Conservation (phyloP, 1,284 basidiomycete genomes). For the Meripilus lineatus region DNA sequence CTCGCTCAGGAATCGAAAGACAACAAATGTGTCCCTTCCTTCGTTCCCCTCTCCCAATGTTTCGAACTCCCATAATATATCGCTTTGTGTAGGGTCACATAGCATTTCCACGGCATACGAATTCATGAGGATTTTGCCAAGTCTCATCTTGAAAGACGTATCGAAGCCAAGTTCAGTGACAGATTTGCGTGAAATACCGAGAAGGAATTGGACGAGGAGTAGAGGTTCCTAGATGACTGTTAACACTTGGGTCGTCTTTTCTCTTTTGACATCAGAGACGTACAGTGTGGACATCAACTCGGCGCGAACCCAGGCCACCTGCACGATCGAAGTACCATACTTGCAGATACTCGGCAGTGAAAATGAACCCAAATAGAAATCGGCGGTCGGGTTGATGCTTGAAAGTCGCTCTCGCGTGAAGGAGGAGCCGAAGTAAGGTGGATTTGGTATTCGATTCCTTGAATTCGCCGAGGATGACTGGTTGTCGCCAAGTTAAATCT, state of each 20-base stretch:
- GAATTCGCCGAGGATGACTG: no score
- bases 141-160: no score
- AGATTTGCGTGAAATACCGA: not conserved
- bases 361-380: not conserved
- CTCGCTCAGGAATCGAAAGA: not conserved
- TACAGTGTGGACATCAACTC: not conserved
- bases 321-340: not conserved
- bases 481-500: no score
- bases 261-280: no score
- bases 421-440: no score
- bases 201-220: not conserved
- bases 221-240: not conserved
- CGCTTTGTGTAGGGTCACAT: not conserved
- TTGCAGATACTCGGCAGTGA: not conserved
- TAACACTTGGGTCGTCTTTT: no score
- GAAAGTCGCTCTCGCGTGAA: not conserved
- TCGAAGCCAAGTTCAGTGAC: not conserved
- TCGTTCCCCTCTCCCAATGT: no score
- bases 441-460: no score
- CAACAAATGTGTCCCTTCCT: not conserved
- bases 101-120: no score
- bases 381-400: not conserved
- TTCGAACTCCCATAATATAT: not conserved
- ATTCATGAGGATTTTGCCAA: no score
- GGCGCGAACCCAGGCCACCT: not conserved